Conservation (phyloP, 257 asterid species). For the Thymus quinquecostatus region DNA sequence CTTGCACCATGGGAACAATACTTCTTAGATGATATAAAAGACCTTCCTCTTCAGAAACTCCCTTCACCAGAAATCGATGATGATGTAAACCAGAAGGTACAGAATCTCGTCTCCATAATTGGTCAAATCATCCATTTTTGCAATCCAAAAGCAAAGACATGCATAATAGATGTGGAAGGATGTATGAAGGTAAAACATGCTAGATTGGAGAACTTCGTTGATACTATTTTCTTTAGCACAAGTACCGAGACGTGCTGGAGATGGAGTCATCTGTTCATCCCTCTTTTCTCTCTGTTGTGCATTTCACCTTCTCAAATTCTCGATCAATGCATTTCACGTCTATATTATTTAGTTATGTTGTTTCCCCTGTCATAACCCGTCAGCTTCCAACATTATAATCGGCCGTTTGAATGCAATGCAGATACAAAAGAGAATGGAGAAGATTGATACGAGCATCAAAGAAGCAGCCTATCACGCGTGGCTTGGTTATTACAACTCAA, state of each 20-base stretch:
- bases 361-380: background rate
- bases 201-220: background rate
- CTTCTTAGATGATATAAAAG: conserved; percentile 78
- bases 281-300: background rate
- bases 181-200: background rate
- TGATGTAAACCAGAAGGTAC: conserved; percentile 58
- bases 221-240: background rate
- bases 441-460: conserved; percentile 66
- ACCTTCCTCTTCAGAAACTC: conserved; percentile 69
- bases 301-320: background rate
- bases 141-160: background rate
- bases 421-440: conserved; percentile 64
- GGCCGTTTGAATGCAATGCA: conserved; percentile 32
- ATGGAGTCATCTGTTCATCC: background rate
- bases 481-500: conserved; percentile 91
- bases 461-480: conserved; percentile 92
- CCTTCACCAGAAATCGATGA: conserved; percentile 50
- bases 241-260: background rate
- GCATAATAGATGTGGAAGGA: background rate
- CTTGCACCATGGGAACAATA: conserved; percentile 94
- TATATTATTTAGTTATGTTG: too few relatives aligned
- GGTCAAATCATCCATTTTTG: conserved; percentile 5
- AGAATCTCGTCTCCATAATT: conserved; percentile 18
- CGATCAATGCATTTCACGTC: background rate
- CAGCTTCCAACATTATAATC: background rate